These are phyloP conservation scores for Gypsophila paniculata DNA, from an alignment of 179 eudicot genomes.

Conservation along the genomic window DNA sequence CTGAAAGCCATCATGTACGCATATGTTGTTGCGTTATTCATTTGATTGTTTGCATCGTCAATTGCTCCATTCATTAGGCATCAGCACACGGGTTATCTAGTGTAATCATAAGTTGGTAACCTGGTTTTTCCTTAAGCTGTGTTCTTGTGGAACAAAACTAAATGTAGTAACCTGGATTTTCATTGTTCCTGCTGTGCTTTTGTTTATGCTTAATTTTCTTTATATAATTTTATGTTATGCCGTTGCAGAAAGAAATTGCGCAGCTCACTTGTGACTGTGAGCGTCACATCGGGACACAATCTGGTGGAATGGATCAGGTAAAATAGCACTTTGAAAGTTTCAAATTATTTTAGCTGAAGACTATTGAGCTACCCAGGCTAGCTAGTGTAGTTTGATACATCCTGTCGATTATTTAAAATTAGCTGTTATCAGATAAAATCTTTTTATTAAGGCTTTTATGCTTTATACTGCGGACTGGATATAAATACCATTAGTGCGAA, in stretches of 20 bases:
- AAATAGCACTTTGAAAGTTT: constrained; percentile 2
- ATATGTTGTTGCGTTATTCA: not conserved
- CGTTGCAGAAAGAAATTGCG: constrained; percentile 89
- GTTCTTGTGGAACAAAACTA: too few relatives aligned
- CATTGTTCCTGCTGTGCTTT: not conserved
- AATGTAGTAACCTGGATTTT: too few relatives aligned
- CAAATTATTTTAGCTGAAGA: not conserved
- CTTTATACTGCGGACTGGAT: not conserved
- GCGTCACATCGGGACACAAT: constrained; percentile 95
- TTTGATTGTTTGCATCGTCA: not conserved
- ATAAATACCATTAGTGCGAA: not conserved
- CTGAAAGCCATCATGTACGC: not conserved
- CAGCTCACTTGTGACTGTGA: constrained; percentile 95
- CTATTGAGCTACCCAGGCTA: not conserved
- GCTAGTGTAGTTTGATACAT: too few relatives aligned
- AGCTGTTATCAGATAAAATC: too few relatives aligned
- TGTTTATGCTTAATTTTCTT: not conserved
- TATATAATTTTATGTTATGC: constrained; percentile 1
- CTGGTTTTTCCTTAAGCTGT: too few relatives aligned
- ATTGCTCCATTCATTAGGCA: not conserved
- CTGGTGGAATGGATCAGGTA: constrained; percentile 99
- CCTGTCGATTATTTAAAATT: too few relatives aligned
- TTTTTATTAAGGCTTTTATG: too few relatives aligned
- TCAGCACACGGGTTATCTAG: not conserved
- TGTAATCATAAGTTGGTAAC: not conserved